phyloP scores from a whole-genome alignment of 331 rosid genomes.

The Stylosanthes scabra region DNA sequence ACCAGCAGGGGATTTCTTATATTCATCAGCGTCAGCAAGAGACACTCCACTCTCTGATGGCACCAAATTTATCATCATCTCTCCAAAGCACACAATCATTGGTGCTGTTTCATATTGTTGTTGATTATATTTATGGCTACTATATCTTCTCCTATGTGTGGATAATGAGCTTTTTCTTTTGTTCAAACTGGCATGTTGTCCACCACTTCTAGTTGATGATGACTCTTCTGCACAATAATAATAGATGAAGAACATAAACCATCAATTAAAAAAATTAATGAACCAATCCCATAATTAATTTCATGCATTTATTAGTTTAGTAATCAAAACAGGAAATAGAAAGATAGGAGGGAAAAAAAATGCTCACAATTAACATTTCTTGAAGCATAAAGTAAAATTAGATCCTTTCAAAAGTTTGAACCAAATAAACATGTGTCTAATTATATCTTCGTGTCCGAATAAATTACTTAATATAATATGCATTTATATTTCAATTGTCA shows the following conservation, averaged over 20 bases:
- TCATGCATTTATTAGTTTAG: not conserved
- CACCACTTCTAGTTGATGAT: not conserved
- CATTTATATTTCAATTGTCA: too few relatives aligned
- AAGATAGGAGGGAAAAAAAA: not conserved
- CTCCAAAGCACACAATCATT: slow-evolving; percentile 61
- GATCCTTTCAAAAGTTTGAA: too few relatives aligned
- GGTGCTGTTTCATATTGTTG: not conserved
- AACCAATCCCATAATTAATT: not conserved
- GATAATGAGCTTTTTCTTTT: not conserved
- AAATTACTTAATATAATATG: too few relatives aligned
- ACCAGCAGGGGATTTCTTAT: slow-evolving; percentile 59
- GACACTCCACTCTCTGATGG: slow-evolving; percentile 49
- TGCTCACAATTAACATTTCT: not conserved
- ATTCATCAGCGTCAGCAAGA: slow-evolving; percentile 54
- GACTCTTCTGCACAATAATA: slow-evolving; percentile 35
- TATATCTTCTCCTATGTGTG: not conserved
- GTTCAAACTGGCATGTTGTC: not conserved
- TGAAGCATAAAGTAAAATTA: too few relatives aligned
- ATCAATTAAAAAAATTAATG: too few relatives aligned
- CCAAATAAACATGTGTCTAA: not conserved
- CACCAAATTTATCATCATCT: slow-evolving; percentile 57
- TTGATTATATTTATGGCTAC: not conserved
- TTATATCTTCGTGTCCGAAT: too few relatives aligned
- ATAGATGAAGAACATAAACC: not conserved
- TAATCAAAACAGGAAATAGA: not conserved